Percentiles rank a stretch among this genome's conserved stretches.
Conservation (phyloP, 2,329 filamentous ascomycete genomes). For the Chaetothyriales sp. region DNA sequence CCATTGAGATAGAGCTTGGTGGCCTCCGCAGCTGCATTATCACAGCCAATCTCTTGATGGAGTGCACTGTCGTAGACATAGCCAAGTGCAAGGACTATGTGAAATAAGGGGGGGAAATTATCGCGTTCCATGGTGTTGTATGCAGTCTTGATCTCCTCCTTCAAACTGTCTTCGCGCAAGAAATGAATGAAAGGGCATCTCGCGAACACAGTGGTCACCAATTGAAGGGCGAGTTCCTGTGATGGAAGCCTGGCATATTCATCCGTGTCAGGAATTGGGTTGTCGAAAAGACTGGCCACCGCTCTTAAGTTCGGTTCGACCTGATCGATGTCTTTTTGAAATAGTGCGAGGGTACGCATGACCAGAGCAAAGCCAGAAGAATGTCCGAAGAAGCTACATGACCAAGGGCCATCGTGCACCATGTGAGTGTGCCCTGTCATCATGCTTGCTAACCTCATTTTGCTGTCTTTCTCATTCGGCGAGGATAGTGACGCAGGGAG, state of each 20-base stretch:
- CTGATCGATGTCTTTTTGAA: constrained; percentile 5
- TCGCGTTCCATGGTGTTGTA: constrained; percentile 5
- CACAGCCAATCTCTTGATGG: constrained; percentile 10
- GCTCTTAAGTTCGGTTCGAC: constrained; percentile 1
- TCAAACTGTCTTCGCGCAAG: constrained; percentile 8
- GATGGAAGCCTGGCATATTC: constrained; percentile 5
- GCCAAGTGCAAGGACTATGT: constrained; percentile 11
- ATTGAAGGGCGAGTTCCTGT: constrained; percentile 3
- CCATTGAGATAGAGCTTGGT: constrained; percentile 8
- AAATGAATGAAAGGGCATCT: constrained; percentile 11
- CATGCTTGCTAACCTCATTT: constrained; percentile 7
- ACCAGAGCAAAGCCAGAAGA: constrained; percentile 10
- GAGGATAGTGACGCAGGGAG: constrained; percentile 2
- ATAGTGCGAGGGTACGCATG: constrained; percentile 11
- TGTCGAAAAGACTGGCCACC: constrained; percentile 7
- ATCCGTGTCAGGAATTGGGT: constrained; percentile 4
- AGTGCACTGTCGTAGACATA: constrained; percentile 5
- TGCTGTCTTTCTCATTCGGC: constrained; percentile 5
- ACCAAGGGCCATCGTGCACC: constrained; percentile 4
- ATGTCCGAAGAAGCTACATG: constrained; percentile 9
- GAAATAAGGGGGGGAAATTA: constrained; percentile 9
- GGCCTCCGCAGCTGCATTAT: constrained; percentile 7
- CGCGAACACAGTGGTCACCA: constrained; percentile 9
- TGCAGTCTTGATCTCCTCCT: constrained; percentile 8
- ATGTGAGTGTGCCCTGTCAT: constrained; percentile 5